Evolutionary conservation across 257 asterid species (phyloP).

Genomic region (Solanum sejunctum): DNA sequence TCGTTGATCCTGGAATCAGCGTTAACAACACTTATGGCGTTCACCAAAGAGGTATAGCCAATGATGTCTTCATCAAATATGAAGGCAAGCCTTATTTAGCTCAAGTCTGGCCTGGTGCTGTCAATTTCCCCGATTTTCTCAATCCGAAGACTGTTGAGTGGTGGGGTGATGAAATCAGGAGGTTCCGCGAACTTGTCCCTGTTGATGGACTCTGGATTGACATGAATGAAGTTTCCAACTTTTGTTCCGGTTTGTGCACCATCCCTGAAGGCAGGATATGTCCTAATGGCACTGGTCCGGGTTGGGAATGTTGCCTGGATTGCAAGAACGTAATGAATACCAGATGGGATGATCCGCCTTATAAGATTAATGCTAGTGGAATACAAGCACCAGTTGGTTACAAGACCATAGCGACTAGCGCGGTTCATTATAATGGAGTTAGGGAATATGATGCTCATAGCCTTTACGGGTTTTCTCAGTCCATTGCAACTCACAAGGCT

Average conservation of each 20-base stretch:
- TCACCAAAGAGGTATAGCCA: constrained; percentile 55
- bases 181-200: constrained; percentile 38
- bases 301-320: constrained; percentile 79
- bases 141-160: constrained; percentile 33
- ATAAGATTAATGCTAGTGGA: constrained; percentile 65
- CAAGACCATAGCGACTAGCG: constrained; percentile 54
- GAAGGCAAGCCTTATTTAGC: constrained; percentile 60
- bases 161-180: constrained; percentile 64
- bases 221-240: constrained; percentile 86
- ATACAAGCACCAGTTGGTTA: constrained; percentile 22
- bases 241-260: constrained; percentile 71
- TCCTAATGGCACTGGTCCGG: constrained; percentile 77
- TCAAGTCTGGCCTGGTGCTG: constrained; percentile 79
- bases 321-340: constrained; percentile 70
- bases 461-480: constrained; percentile 68
- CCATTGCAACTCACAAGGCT: constrained; percentile 60
- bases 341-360: constrained; percentile 62
- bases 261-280: constrained; percentile 47
- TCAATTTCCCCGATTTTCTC: constrained; percentile 71
- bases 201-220: constrained; percentile 90
- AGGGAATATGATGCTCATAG: constrained; percentile 70
- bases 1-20: constrained; percentile 80
- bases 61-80: constrained; percentile 59
- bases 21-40: constrained; percentile 57
- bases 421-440: constrained; percentile 48